Percentiles rank a stretch among this genome's conserved stretches.
These are phyloP conservation scores for Hirschfeldia incana DNA, from an alignment of 345 rosid species.

Conservation along the genomic window DNA sequence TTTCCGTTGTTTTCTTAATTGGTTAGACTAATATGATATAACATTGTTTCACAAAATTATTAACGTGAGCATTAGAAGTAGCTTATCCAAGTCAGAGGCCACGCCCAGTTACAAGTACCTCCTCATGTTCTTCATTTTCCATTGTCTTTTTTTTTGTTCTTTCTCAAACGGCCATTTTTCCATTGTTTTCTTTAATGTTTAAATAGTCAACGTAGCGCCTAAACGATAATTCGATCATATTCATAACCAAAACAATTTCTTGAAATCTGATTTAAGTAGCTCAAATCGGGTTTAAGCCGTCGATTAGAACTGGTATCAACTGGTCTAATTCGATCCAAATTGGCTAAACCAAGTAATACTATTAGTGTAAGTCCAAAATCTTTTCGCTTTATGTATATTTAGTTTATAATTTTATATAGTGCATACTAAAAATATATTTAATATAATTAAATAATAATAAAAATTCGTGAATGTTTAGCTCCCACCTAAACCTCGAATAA, in stretches of 20 bases:
- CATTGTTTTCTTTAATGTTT: background rate
- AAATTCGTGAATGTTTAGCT: too few relatives aligned
- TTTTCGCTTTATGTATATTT: too few relatives aligned
- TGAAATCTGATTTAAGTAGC: background rate
- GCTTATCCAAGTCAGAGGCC: background rate
- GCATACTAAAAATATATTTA: too few relatives aligned
- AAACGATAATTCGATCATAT: background rate
- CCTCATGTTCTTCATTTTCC: background rate
- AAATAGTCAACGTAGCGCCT: background rate
- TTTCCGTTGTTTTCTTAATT: background rate
- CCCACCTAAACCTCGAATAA: background rate
- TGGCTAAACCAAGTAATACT: background rate
- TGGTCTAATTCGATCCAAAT: background rate
- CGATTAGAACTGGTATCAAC: background rate
- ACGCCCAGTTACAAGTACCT: constrained; percentile 17
- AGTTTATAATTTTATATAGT: too few relatives aligned
- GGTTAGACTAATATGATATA: too few relatives aligned
- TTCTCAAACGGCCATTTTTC: background rate
- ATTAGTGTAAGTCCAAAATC: too few relatives aligned
- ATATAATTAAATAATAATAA: too few relatives aligned
- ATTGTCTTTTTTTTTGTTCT: background rate
- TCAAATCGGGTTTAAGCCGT: background rate
- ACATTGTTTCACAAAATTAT: background rate
- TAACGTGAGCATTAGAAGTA: background rate
- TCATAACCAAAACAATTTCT: background rate